Conservation (phyloP, 306 rosid genomes). For the Cucumis hystrix region DNA sequence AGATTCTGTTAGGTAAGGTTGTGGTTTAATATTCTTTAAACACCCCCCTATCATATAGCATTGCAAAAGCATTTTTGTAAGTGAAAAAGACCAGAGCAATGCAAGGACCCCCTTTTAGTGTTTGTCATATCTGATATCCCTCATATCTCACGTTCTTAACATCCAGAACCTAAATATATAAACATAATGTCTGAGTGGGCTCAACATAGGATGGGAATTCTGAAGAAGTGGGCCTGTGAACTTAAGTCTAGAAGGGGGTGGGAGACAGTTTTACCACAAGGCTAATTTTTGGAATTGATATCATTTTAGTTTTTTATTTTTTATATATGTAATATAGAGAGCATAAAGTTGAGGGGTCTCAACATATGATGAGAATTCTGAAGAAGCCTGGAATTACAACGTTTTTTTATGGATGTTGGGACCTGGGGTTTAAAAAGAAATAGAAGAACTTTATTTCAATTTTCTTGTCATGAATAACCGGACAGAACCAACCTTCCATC, state of each 20-base stretch:
- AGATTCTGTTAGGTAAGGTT: too few species aligned
- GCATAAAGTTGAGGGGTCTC: background rate
- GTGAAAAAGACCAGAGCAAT: background rate
- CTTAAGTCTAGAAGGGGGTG: too few species aligned
- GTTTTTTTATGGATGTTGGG: background rate
- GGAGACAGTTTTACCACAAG: too few species aligned
- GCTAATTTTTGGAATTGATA: too few species aligned
- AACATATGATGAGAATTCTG: background rate
- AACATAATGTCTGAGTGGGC: background rate
- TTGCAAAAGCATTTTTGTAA: background rate
- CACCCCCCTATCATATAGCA: background rate
- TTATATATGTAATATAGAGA: too few species aligned
- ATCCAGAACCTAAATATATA: background rate
- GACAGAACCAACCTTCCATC: background rate
- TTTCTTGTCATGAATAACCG: background rate
- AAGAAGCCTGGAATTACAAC: background rate
- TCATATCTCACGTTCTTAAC: background rate
- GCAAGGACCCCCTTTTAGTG: background rate
- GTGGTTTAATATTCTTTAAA: background rate
- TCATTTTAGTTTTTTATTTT: too few species aligned
- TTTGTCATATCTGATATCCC: background rate
- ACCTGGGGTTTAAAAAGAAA: background rate
- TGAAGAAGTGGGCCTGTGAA: too few species aligned
- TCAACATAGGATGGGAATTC: too few species aligned
- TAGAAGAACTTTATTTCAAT: background rate